Evolutionary conservation across 495 filamentous ascomycete species (phyloP).

Genomic region (Penicillium verhagenii): DNA sequence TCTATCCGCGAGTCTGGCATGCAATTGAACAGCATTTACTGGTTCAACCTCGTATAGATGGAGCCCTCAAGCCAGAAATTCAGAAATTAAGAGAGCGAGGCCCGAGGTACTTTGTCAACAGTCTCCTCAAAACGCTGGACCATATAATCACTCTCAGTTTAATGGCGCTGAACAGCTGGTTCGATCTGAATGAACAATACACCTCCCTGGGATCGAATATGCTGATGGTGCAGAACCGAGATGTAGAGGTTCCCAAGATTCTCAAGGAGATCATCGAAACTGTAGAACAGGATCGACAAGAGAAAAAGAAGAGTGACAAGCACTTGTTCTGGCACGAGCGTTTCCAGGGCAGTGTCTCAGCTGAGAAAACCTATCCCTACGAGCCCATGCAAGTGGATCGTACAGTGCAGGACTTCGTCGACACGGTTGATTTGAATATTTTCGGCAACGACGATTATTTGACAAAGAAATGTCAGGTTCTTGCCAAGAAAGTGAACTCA

Average conservation of each 20-base stretch:
- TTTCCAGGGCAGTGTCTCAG: conserved; percentile 14
- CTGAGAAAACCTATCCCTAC: conserved; percentile 25
- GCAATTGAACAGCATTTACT: conserved; percentile 35
- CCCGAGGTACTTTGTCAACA: conserved; percentile 24
- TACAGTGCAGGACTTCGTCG: conserved; percentile 3
- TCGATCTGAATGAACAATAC: conserved; percentile 23
- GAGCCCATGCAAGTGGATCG: conserved; percentile 22
- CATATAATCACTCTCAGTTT: conserved; percentile 31
- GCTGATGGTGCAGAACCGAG: not conserved
- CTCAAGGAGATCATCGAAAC: conserved; percentile 1
- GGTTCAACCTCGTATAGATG: conserved; percentile 2
- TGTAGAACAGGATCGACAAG: not conserved
- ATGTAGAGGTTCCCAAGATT: conserved; percentile 14
- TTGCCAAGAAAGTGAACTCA: not conserved
- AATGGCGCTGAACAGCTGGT: conserved; percentile 25
- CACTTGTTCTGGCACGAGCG: conserved; percentile 24
- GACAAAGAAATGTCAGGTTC: not conserved
- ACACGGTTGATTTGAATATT: conserved; percentile 12
- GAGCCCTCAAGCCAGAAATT: conserved; percentile 7
- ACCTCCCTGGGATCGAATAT: conserved; percentile 10
- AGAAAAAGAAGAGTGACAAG: not conserved
- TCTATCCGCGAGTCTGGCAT: conserved; percentile 30
- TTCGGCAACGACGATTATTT: conserved; percentile 7
- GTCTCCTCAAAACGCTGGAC: conserved; percentile 22
- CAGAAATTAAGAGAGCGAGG: conserved; percentile 19